These are phyloP conservation scores for Garcia nutans DNA, from an alignment of 345 rosid species.

Conservation along the genomic window DNA sequence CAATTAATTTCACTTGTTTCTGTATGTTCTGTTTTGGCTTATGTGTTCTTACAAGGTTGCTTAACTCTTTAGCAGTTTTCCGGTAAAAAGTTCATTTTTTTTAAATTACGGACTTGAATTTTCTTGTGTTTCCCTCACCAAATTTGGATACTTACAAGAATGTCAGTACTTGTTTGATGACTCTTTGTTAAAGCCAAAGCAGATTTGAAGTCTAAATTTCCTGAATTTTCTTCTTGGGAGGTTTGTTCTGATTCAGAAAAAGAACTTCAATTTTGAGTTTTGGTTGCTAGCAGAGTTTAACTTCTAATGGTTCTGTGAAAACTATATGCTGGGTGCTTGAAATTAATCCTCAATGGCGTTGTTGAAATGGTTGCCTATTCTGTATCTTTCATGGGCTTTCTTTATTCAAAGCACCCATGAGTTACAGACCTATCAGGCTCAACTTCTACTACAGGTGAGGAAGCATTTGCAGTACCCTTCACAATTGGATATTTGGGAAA, in stretches of 20 bases:
- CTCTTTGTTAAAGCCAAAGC: background rate
- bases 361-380: constrained; percentile 31
- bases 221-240: background rate
- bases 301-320: constrained; percentile 21
- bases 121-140: background rate
- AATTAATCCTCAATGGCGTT: constrained; percentile 39
- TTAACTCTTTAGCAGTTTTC: background rate
- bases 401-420: constrained; percentile 44
- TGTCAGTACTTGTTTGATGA: background rate
- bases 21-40: constrained; percentile 5
- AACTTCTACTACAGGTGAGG: constrained; percentile 66
- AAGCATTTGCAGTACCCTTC: constrained; percentile 85
- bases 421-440: constrained; percentile 60
- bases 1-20: constrained; percentile 25
- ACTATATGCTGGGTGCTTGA: constrained; percentile 17
- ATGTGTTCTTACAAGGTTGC: background rate
- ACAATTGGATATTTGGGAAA: constrained; percentile 54
- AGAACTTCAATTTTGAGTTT: constrained; percentile 8
- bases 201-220: constrained; percentile 10
- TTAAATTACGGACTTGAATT: background rate
- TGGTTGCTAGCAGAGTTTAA: constrained; percentile 12
- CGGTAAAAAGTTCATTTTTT: background rate
- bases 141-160: constrained; percentile 7
- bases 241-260: background rate
- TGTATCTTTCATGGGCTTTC: constrained; percentile 43